Conservation (phyloP, 805 yeast genomes). For the Saccharomyces eubayanus region DNA sequence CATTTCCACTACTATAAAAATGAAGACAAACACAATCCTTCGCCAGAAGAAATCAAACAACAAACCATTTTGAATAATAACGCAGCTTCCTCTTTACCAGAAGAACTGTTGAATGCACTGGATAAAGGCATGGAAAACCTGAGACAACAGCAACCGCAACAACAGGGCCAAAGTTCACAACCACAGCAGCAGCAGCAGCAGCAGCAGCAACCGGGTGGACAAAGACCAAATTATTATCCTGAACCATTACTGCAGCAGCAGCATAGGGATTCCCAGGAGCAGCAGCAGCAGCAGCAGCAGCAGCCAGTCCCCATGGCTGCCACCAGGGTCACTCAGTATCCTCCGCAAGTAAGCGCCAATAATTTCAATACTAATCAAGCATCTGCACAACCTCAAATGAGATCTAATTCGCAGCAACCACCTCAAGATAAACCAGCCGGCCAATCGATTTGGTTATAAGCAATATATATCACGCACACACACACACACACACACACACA, state of each 20-base stretch:
- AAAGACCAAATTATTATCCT: constrained; percentile 3
- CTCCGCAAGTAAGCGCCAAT: constrained; percentile 6
- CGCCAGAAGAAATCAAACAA: constrained; percentile 28
- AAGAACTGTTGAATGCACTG: constrained; percentile 21
- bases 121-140: constrained; percentile 26
- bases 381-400: background rate
- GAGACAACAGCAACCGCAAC: constrained; percentile 18
- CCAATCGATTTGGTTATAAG: background rate
- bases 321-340: constrained; percentile 11
- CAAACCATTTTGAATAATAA: constrained; percentile 24
- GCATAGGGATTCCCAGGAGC: constrained; percentile 11
- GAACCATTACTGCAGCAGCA: constrained; percentile 15
- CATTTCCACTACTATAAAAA: constrained; percentile 30
- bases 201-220: constrained; percentile 5
- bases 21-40: constrained; percentile 26
- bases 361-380: background rate
- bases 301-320: constrained; percentile 6
- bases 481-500: background rate
- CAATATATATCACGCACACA: background rate
- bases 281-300: constrained; percentile 18
- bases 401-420: background rate
- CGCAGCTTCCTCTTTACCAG: constrained; percentile 22
- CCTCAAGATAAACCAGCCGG: background rate
- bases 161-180: background rate
- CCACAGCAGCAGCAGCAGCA: constrained; percentile 1